A percentile compares a stretch with the other conserved stretches of the same genome.
These are phyloP conservation scores for maize (Zea mays) DNA, from an alignment of 176 grass and related monocot species.

Conservation along the genomic window Zm-B73-REFERENCE-NAM-5.0 NC_050101.1:83489501-83490000, in stretches of 20 bases:
- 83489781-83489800: constrained; percentile 79
- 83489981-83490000: constrained; percentile 87
- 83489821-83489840: constrained; percentile 69
- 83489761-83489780: constrained; percentile 77
- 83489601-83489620: constrained; percentile 50
- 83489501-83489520: too few species aligned
- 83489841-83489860: constrained; percentile 86
- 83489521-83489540: too few species aligned
- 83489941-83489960: constrained; percentile 97
- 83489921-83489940: constrained; percentile 94
- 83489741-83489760: constrained; percentile 54
- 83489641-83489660: constrained; percentile 82
- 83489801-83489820: constrained; percentile 81
- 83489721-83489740: constrained; percentile 59
- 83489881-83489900: constrained; percentile 82
- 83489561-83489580: too few species aligned
- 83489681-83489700: constrained; percentile 64
- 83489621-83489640: constrained; percentile 86
- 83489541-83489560: too few species aligned
- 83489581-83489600: too few species aligned
- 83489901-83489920: constrained; percentile 93
- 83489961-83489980: constrained; percentile 82
- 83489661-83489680: constrained; percentile 68
- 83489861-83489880: constrained; percentile 99
- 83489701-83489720: constrained; percentile 51